Evolutionary conservation across 2,329 filamentous ascomycete genomes (phyloP).

Genomic region (Xylariaceae sp.): DNA sequence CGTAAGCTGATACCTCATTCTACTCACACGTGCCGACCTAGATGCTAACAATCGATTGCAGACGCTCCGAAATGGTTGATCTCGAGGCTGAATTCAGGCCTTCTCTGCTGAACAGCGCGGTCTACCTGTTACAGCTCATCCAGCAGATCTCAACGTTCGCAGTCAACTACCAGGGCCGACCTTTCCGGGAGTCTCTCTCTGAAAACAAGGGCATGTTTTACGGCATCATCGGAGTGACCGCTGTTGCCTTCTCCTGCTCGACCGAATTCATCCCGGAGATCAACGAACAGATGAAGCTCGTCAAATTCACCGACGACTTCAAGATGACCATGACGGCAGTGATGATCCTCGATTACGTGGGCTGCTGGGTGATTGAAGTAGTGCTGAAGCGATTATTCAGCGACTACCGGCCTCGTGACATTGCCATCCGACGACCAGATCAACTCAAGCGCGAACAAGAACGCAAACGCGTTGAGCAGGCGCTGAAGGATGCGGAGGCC

Average conservation of each 20-base stretch:
- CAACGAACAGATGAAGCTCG: constrained; percentile 87
- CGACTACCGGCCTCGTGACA: constrained; percentile 90
- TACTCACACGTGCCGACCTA: too few relatives aligned
- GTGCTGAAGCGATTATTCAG: constrained; percentile 79
- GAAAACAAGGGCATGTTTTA: constrained; percentile 99
- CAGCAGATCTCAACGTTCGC: constrained; percentile 99
- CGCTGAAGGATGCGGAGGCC: constrained; percentile 44
- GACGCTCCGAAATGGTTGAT: constrained; percentile 60
- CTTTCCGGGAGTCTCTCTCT: constrained; percentile 91
- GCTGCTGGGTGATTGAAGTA: constrained; percentile 84
- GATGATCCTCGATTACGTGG: constrained; percentile 83
- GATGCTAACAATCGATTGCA: constrained; percentile 21
- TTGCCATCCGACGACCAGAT: constrained; percentile 78
- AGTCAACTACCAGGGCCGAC: constrained; percentile 98
- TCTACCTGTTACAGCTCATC: constrained; percentile 95
- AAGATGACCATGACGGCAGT: constrained; percentile 75
- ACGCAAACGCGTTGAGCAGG: constrained; percentile 57
- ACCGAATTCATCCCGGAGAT: constrained; percentile 94
- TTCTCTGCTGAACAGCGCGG: constrained; percentile 89
- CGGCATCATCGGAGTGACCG: constrained; percentile 84
- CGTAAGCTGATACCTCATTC: constrained; percentile 49
- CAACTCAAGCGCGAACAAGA: constrained; percentile 72
- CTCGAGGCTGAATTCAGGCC: constrained; percentile 92
- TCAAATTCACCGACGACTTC: constrained; percentile 85
- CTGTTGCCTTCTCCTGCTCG: constrained; percentile 86